phyloP scores from a whole-genome alignment of 2,329 filamentous ascomycete species.

The Fusarium sp. region DNA sequence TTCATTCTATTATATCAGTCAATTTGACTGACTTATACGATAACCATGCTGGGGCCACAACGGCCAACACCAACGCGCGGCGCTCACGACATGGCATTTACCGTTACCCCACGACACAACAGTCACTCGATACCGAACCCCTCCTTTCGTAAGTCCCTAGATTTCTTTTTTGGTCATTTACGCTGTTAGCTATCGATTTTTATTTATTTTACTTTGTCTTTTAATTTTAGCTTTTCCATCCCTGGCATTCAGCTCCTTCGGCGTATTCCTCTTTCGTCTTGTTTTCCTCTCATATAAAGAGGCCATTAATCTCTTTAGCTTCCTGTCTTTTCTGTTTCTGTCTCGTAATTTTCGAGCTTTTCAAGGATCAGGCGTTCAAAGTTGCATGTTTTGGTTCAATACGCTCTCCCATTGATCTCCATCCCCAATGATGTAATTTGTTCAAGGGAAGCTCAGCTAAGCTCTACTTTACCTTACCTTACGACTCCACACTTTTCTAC shows the following conservation, averaged over 20 bases:
- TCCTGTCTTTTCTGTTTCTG: not conserved
- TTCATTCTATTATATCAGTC: not conserved
- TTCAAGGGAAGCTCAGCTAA: slow-evolving; percentile 24
- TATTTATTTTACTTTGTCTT: not conserved
- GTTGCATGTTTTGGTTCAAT: not conserved
- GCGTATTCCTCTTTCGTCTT: slow-evolving; percentile 8
- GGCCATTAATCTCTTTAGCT: not conserved
- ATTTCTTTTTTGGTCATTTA: not conserved
- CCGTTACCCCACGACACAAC: slow-evolving; percentile 25
- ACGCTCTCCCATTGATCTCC: not conserved
- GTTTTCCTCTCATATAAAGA: not conserved
- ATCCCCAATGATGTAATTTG: slow-evolving; percentile 39
- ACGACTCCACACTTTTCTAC: slow-evolving; percentile 29
- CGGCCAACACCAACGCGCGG: slow-evolving; percentile 32
- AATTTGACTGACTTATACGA: slow-evolving; percentile 18
- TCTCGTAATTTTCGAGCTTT: not conserved
- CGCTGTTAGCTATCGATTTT: not conserved
- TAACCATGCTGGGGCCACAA: slow-evolving; percentile 28
- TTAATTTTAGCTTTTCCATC: not conserved
- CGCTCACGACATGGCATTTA: slow-evolving; percentile 24
- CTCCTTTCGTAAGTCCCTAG: slow-evolving; percentile 59
- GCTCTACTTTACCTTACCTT: slow-evolving; percentile 10
- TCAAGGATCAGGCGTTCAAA: not conserved
- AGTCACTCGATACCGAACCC: slow-evolving; percentile 53
- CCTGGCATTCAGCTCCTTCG: slow-evolving; percentile 5